A percentile compares a stretch with the other conserved stretches of the same genome.
phyloP scores from a whole-genome alignment of 2,329 filamentous ascomycete species.

The Hypoxylon sp. region DNA sequence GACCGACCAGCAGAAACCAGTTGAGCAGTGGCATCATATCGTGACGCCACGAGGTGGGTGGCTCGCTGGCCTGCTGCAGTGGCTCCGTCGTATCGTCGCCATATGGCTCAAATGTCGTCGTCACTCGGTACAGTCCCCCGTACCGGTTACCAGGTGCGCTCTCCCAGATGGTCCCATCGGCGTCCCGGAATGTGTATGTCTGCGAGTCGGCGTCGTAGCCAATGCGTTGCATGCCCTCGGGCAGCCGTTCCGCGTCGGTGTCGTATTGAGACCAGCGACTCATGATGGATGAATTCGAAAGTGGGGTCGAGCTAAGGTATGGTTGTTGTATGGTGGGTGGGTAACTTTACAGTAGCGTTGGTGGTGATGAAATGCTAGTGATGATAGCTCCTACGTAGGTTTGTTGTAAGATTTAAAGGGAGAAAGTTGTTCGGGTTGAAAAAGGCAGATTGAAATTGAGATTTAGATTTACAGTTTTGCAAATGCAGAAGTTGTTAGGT shows the following conservation, averaged over 20 bases:
- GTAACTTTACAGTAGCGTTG: no score
- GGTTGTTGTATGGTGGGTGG: no score
- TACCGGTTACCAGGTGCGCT: constrained; percentile 56
- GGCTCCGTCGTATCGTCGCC: constrained; percentile 38
- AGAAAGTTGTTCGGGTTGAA: no score
- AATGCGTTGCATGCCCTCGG: constrained; percentile 57
- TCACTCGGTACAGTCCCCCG: constrained; percentile 50
- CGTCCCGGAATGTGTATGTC: constrained; percentile 57
- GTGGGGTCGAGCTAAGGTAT: no score
- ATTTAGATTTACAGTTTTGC: no score
- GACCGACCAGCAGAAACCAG: constrained; percentile 62
- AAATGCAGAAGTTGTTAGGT: no score
- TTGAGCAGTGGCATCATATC: constrained; percentile 65
- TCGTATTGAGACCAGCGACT: constrained; percentile 49
- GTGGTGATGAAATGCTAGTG: no score
- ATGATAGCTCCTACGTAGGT: no score
- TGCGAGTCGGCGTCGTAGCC: constrained; percentile 61
- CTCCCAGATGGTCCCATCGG: constrained; percentile 55
- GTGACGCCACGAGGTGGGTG: constrained; percentile 56
- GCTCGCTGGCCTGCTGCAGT: constrained; percentile 24
- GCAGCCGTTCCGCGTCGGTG: constrained; percentile 56
- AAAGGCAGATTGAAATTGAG: no score
- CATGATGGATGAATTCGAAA: no score
- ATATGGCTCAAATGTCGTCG: constrained; percentile 32
- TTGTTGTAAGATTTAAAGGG: no score